A percentile compares a stretch with the other conserved stretches of the same genome.
These are phyloP conservation scores for Udeniomyces megalosporus DNA, from an alignment of 768 basidiomycete species.

Conservation along the genomic window DNA sequence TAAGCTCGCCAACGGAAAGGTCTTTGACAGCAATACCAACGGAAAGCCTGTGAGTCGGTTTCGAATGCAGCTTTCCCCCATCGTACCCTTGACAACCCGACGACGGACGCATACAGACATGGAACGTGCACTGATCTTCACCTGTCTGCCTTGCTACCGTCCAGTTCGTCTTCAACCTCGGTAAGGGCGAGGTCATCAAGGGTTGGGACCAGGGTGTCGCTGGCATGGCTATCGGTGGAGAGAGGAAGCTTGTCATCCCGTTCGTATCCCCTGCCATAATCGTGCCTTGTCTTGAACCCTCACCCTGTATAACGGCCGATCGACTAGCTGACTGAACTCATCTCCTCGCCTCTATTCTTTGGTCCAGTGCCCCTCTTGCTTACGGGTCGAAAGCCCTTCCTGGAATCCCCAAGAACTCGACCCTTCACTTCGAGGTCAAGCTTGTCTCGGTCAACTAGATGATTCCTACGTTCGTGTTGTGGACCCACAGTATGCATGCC, in stretches of 20 bases:
- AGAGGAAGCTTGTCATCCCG: constrained; percentile 63
- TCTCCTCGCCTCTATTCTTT: constrained; percentile 7
- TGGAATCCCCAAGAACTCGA: constrained; percentile 38
- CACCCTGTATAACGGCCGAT: neutral
- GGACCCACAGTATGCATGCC: too few species aligned
- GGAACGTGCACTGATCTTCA: too few species aligned
- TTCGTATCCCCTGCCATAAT: constrained; percentile 40
- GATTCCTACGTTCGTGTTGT: too few species aligned
- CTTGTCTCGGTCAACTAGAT: constrained; percentile 17
- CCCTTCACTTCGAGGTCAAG: constrained; percentile 49
- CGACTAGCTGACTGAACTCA: neutral
- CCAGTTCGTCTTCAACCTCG: constrained; percentile 47
- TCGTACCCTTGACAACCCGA: too few species aligned
- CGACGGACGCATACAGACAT: too few species aligned
- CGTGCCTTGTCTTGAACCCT: neutral
- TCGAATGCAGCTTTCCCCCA: neutral
- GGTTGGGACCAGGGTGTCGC: constrained; percentile 76
- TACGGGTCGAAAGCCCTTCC: constrained; percentile 35
- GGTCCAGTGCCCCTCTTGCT: constrained; percentile 29
- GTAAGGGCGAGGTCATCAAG: constrained; percentile 82
- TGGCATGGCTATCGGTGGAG: constrained; percentile 79
- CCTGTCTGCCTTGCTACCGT: constrained; percentile 36
- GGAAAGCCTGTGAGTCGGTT: constrained; percentile 47
- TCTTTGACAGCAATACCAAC: constrained; percentile 62
- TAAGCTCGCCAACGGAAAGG: constrained; percentile 33